Base-by-base conservation (phyloP, 2,329 filamentous ascomycete species). In the Colletotrichum lupini region DNA sequence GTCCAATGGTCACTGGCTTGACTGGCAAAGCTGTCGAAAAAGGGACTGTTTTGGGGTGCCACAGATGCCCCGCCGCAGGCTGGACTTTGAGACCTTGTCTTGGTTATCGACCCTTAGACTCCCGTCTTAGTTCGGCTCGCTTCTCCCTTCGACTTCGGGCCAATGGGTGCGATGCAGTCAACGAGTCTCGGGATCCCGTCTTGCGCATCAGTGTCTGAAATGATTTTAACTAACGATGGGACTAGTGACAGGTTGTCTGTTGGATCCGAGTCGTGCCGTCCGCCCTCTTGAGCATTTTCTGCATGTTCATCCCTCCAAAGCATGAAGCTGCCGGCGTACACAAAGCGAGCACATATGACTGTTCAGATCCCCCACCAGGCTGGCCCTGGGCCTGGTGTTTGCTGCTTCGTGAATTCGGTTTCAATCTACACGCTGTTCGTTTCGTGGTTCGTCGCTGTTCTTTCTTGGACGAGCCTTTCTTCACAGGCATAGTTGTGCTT, bases 41-140 rank as follows among this genome's bases (percentile, higher is more conserved):
- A 26, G 57, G 71, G 60, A 52, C 42, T 14, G 22, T 30, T 24
- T 19, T 53, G 42, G 42, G 35, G 14, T 24, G 28, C 56, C 55
- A 67, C 60, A 67, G 35, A 9, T 28, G 28, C 56, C 55, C 71
- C 60, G 71, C 67, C 71, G 60, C 32, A n/a, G 30, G 67, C 26
- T 73, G 71, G 67, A 46, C 46, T 56, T 55, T 57, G 67, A 73
- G 60, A 66, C 67, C 11, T 19, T 71, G 71, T 73, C 71, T 73
- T 61, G 64, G 60, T 28, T 56, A 1, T 16, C n/a, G 32, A 57
- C 35, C 67, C 59, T 35, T 58, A n/a, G 28, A 68, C 19, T 57
- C 49, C 28, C 32, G 64, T 22, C 24, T 19, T 56, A 67, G 58
- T 56, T 49, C 37, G 56, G 26, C 37, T 60, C 67, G 32, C 37